Evolutionary conservation across 1,139 yeast genomes (phyloP).

Genomic region (Kodamaea suecica): DNA sequence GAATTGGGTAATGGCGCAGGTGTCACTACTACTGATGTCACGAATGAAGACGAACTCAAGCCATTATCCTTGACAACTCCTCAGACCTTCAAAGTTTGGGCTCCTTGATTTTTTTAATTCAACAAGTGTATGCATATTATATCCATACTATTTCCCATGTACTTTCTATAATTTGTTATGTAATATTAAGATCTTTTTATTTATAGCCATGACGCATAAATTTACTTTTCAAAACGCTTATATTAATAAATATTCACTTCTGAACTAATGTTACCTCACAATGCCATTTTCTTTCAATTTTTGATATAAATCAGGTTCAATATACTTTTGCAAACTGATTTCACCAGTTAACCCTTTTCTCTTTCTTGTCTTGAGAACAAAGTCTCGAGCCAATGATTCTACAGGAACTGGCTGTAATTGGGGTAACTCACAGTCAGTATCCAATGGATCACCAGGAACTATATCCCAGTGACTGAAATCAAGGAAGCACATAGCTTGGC

Average conservation of each 20-base stretch:
- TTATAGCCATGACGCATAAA: neutral
- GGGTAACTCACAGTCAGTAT: conserved; percentile 58
- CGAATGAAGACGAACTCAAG: conserved; percentile 37
- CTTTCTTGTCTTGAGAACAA: conserved; percentile 81
- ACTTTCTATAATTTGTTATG: neutral
- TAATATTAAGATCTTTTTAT: neutral
- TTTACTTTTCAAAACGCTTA: too few relatives aligned
- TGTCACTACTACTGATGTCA: conserved; percentile 6
- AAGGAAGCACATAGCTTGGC: conserved; percentile 69
- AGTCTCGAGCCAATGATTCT: conserved; percentile 77
- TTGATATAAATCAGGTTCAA: conserved; percentile 57
- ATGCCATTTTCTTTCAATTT: conserved; percentile 51
- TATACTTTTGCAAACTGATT: conserved; percentile 67
- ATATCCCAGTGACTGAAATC: conserved; percentile 69
- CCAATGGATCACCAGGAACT: conserved; percentile 93
- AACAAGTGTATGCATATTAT: too few relatives aligned
- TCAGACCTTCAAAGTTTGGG: conserved; percentile 87
- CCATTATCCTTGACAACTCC: conserved; percentile 84
- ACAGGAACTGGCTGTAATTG: conserved; percentile 72
- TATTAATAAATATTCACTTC: neutral
- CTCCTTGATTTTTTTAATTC: conserved; percentile 45
- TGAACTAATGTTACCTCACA: conserved; percentile 19
- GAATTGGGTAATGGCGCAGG: conserved; percentile 12
- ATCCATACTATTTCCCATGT: too few relatives aligned
- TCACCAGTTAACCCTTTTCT: conserved; percentile 84